A percentile compares a stretch with the other conserved stretches of the same genome.
Evolutionary conservation across 805 yeast species (phyloP).

Genomic region (Candida arabinofermentans): DNA sequence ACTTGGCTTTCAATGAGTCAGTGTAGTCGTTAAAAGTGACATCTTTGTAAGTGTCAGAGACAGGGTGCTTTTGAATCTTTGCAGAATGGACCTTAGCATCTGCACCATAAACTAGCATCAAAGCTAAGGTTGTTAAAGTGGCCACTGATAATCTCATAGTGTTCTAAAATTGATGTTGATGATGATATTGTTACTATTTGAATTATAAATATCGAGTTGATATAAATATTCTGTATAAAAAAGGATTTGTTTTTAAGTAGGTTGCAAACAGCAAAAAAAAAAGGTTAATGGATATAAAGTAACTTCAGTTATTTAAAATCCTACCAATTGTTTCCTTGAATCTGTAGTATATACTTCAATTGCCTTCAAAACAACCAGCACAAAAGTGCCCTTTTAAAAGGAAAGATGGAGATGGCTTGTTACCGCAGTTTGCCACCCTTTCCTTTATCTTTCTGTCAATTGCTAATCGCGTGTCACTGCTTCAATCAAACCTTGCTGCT

Average conservation of each 20-base stretch:
- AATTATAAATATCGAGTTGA: too few species aligned
- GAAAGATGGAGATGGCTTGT: not conserved
- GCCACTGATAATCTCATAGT: constrained; percentile 31
- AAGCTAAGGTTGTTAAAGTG: constrained; percentile 41
- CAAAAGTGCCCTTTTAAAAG: not conserved
- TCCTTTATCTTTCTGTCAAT: not conserved
- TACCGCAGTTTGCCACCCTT: constrained; percentile 1
- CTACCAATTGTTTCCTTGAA: too few species aligned
- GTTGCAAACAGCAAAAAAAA: not conserved
- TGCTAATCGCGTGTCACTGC: not conserved
- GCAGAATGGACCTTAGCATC: constrained; percentile 47
- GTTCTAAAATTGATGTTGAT: not conserved
- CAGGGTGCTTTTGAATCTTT: constrained; percentile 43
- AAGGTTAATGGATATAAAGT: too few species aligned
- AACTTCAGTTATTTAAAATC: too few species aligned
- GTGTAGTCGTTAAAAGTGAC: constrained; percentile 44
- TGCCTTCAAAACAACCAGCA: not conserved
- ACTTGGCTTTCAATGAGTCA: constrained; percentile 45
- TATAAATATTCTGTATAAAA: too few species aligned
- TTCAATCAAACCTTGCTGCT: not conserved
- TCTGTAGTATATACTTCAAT: too few species aligned
- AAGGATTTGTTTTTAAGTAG: too few species aligned
- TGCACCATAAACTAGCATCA: constrained; percentile 29
- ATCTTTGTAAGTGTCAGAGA: constrained; percentile 43
- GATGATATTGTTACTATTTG: not conserved